Evolutionary conservation across 306 rosid genomes (phyloP).

Genomic region (Aeschynomene evenia): DNA sequence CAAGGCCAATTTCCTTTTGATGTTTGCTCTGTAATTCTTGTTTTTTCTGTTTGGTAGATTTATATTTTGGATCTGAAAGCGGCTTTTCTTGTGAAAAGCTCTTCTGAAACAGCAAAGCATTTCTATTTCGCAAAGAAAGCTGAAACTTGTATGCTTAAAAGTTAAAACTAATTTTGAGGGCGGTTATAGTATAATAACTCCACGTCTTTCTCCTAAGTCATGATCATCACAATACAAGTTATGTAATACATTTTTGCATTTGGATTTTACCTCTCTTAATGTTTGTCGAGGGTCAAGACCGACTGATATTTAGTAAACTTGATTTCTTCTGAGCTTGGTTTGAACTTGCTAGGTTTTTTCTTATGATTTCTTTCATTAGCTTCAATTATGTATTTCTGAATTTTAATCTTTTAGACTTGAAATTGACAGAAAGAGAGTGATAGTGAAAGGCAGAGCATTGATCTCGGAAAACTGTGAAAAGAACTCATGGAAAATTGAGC

Average conservation of each 20-base stretch:
- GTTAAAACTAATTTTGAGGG: not conserved
- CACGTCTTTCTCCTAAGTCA: not conserved
- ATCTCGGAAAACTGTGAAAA: constrained; percentile 51
- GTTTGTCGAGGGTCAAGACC: not conserved
- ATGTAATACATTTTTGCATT: not conserved
- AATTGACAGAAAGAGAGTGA: constrained; percentile 65
- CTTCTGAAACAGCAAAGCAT: not conserved
- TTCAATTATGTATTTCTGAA: constrained; percentile 16
- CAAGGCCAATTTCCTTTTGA: not conserved
- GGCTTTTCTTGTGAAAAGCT: not conserved
- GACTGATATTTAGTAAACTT: not conserved
- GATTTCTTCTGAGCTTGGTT: not conserved
- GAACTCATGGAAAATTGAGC: constrained; percentile 50
- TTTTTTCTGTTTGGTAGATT: not conserved
- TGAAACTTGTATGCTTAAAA: not conserved
- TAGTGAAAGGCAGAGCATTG: constrained; percentile 69
- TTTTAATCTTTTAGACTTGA: constrained; percentile 22
- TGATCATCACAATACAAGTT: not conserved
- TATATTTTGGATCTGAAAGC: not conserved
- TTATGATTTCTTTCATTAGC: not conserved
- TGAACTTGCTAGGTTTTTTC: constrained; percentile 10
- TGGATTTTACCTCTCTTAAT: not conserved
- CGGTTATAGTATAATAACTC: not conserved
- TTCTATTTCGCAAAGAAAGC: not conserved
- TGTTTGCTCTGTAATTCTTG: not conserved